phyloP scores from a whole-genome alignment of 2,329 filamentous ascomycete genomes.

The Thermothelomyces thermophilus region DNA sequence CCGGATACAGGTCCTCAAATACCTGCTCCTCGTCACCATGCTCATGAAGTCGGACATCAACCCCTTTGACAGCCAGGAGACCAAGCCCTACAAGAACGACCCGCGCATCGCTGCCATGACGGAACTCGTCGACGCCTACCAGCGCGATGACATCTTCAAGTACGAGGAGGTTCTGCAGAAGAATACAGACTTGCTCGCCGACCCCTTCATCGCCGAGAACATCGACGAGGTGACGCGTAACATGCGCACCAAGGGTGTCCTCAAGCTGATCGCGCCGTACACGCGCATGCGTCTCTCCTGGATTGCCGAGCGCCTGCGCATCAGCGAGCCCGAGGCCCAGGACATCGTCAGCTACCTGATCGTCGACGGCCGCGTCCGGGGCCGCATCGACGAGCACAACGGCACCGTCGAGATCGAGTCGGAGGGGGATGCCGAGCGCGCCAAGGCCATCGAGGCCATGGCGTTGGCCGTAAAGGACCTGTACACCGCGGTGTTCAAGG shows the following conservation, averaged over 20 bases:
- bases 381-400: slow-evolving; percentile 81
- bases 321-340: slow-evolving; percentile 78
- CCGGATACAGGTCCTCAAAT: slow-evolving; percentile 94
- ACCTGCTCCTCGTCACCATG: slow-evolving; percentile 94
- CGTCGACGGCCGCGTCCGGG: slow-evolving; percentile 77
- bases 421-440: slow-evolving; percentile 64
- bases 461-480: slow-evolving; percentile 62
- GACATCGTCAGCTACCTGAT: slow-evolving; percentile 96
- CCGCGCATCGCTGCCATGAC: slow-evolving; percentile 96
- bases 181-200: slow-evolving; percentile 82
- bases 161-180: slow-evolving; percentile 84
- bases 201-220: slow-evolving; percentile 96
- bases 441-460: slow-evolving; percentile 67
- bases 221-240: slow-evolving; percentile 98
- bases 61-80: slow-evolving; percentile 97
- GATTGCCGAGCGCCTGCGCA: slow-evolving; percentile 82
- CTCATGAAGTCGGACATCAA: slow-evolving; percentile 98
- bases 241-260: slow-evolving; percentile 92
- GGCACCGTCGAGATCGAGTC: slow-evolving; percentile 78
- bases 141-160: slow-evolving; percentile 84
- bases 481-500: slow-evolving; percentile 66
- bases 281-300: slow-evolving; percentile 83
- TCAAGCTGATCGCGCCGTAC: slow-evolving; percentile 92
- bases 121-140: slow-evolving; percentile 91
- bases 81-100: slow-evolving; percentile 95